Conservation (phyloP, 352 stramenopile species). For the Thraustochytrium striatum region DNA sequence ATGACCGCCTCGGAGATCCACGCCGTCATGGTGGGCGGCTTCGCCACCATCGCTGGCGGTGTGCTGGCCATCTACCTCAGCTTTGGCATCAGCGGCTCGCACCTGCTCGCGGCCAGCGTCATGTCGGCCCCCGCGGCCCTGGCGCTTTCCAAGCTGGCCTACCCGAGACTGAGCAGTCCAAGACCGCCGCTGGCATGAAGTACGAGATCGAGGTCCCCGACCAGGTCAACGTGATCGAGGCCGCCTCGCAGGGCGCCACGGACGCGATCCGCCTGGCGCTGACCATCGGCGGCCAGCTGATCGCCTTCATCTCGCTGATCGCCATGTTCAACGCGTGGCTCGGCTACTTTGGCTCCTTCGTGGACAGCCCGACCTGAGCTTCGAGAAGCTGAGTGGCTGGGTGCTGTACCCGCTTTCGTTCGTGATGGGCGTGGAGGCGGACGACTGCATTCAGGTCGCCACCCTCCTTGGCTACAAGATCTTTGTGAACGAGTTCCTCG, state of each 20-base stretch:
- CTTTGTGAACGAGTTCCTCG: conserved; percentile 10
- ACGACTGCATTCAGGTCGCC: background rate
- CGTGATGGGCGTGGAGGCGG: background rate
- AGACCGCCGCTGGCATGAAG: background rate
- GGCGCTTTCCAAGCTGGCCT: conserved; percentile 4
- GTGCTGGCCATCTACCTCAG: background rate
- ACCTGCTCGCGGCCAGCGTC: background rate
- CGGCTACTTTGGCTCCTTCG: background rate
- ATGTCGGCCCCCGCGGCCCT: conserved; percentile 6
- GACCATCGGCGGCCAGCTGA: background rate
- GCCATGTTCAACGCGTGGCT: background rate
- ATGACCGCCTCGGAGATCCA: conserved; percentile 11
- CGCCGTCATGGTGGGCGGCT: conserved; percentile 11
- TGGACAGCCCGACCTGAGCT: background rate
- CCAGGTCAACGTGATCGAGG: background rate
- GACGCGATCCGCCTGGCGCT: background rate
- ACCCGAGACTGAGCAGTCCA: conserved; percentile 4
- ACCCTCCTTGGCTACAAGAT: background rate
- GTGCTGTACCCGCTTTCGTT: conserved; percentile 2
- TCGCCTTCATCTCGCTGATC: background rate
- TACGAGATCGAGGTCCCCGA: background rate
- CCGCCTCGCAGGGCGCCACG: background rate
- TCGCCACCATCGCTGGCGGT: conserved; percentile 16
- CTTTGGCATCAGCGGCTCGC: background rate
- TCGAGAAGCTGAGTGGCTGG: background rate